Conservation (phyloP, 495 filamentous ascomycete species). For the Penicillium nucicola region DNA sequence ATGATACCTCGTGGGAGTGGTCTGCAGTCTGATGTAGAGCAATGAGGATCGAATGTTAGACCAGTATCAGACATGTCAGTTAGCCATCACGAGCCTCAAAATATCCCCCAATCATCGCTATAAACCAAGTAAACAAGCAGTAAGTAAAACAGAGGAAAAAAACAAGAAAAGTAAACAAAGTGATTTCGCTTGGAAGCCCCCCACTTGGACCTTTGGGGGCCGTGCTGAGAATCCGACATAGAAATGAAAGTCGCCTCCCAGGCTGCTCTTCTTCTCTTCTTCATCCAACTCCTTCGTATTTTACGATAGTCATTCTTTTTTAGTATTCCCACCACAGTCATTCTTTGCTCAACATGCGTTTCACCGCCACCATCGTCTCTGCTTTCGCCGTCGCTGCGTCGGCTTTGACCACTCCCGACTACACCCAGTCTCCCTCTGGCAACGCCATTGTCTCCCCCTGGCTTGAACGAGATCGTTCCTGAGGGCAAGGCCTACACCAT, state of each 20-base stretch:
- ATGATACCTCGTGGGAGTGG: no score
- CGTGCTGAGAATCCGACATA: not conserved
- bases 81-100: no score
- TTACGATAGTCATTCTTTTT: slow-evolving; percentile 13
- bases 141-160: no score
- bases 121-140: no score
- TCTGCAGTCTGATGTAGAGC: no score
- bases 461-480: slow-evolving; percentile 50
- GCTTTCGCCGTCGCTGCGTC: slow-evolving; percentile 48
- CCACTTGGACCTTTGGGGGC: not conserved
- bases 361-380: slow-evolving; percentile 43
- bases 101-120: no score
- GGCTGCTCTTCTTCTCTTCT: slow-evolving; percentile 22
- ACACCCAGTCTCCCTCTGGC: slow-evolving; percentile 45
- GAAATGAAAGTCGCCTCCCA: slow-evolving; percentile 20
- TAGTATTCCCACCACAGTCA: slow-evolving; percentile 20
- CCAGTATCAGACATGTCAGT: no score
- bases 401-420: slow-evolving; percentile 51
- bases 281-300: slow-evolving; percentile 12
- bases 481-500: slow-evolving; percentile 56
- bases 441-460: slow-evolving; percentile 55
- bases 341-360: slow-evolving; percentile 48
- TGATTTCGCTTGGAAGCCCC: not conserved
- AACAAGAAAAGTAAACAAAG: no score
- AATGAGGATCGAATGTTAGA: no score